Base-by-base conservation (phyloP, 257 asterid species). In the Ehretia macrophylla region DNA sequence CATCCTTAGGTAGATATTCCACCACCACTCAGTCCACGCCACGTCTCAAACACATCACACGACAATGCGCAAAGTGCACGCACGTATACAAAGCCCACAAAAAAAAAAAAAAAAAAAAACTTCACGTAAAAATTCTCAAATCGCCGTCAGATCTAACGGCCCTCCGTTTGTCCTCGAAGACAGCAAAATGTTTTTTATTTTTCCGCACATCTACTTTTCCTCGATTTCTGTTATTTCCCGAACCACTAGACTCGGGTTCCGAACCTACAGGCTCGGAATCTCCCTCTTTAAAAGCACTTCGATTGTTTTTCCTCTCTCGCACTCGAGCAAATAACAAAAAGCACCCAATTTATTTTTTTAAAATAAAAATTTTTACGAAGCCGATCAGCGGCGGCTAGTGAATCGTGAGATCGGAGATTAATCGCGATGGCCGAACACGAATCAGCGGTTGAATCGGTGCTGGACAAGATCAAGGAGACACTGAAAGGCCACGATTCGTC, bases 391-490 rank as follows among this genome's bases (percentile, higher is more conserved):
- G 47, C 47, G 16, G 47, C 47, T 4, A 42, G 47, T 42, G 3
- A 42, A 42, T 42, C 47, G 47, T 42, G 47, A 42, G 11, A 42
- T 42, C 47, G 47, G 47, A 42, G 12, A 42, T 42, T 27, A 42
- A 42, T 42, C 47, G 47, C 12, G 8, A 42, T 42, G 47, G 47
- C 56, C 11, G 56, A 51, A 12, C 14, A 75, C 64, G 87, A 82
- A 32, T 44, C 95, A 10, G 68, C 62, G 11, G 73, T 73, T 49
- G 97, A 85, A 70, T 85, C 97, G 11, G 51, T 87, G 54, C 63
- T 79, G 58, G 94, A 90, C 16, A 80, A 83, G 79, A 85, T 90
- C 74, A 68, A 86, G 1, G 96, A 83, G 56, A 90, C 76, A 35
- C 77, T 87, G 53, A 82, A 78, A 62, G 84, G 74, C 49, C 71